phyloP scores from a whole-genome alignment of 2,329 filamentous ascomycete genomes.

The Talaromyces piceae region DNA sequence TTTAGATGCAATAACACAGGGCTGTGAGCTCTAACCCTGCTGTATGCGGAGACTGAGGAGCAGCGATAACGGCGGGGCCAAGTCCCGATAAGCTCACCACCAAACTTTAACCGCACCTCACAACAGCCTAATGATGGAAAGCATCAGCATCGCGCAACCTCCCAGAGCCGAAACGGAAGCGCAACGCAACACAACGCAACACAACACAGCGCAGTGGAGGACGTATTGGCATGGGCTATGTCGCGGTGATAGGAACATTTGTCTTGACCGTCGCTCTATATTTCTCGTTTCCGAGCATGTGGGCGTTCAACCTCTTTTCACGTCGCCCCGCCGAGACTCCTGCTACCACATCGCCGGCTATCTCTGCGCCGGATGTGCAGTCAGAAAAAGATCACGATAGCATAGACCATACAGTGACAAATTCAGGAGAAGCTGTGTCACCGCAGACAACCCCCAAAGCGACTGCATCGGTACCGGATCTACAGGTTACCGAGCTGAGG shows the following conservation, averaged over 20 bases:
- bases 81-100: neutral
- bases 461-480: slow-evolving; percentile 18
- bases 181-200: neutral
- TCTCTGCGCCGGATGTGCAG: neutral
- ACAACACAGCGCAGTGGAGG: neutral
- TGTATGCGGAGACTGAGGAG: neutral
- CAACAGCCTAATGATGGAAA: neutral
- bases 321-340: slow-evolving; percentile 1
- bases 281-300: slow-evolving; percentile 20
- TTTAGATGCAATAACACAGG: too few relatives aligned
- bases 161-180: neutral
- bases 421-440: slow-evolving; percentile 9
- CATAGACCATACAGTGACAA: slow-evolving; percentile 10
- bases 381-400: neutral
- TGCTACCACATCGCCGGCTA: too few relatives aligned
- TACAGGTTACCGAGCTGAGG: slow-evolving; percentile 27
- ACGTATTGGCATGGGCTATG: slow-evolving; percentile 26
- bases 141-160: neutral
- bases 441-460: slow-evolving; percentile 32
- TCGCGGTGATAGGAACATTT: slow-evolving; percentile 32
- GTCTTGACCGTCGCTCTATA: slow-evolving; percentile 34
- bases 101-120: neutral
- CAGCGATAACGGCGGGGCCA: neutral
- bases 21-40: too few relatives aligned
- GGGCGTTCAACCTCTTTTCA: slow-evolving; percentile 19